Percentiles rank a stretch among this genome's conserved stretches.
Evolutionary conservation across 2,329 filamentous ascomycete species (phyloP).

Genomic region (Hypoxylon sp.): DNA sequence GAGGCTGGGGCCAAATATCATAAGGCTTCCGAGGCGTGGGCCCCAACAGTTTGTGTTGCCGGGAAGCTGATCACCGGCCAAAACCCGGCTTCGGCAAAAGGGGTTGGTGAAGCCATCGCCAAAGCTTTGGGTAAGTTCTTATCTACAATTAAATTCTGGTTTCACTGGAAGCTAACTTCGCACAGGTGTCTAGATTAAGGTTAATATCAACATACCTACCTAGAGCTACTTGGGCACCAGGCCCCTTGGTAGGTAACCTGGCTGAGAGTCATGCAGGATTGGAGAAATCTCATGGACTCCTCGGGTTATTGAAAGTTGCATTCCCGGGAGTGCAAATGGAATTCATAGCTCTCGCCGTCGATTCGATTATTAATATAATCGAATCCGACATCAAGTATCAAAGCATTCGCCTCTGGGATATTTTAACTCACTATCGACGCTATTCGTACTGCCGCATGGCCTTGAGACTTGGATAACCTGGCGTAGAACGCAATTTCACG

Average conservation of each 20-base stretch:
- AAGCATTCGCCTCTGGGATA: too few species aligned
- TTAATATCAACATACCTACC: too few species aligned
- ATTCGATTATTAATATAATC: neutral
- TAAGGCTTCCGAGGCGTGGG: constrained; percentile 67
- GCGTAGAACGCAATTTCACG: neutral
- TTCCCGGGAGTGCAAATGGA: neutral
- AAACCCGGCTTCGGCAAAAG: constrained; percentile 66
- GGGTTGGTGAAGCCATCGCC: constrained; percentile 51
- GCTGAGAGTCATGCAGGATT: neutral
- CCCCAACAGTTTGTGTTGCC: constrained; percentile 61
- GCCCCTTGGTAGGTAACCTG: neutral
- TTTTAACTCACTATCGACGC: too few species aligned
- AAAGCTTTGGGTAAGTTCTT: constrained; percentile 9
- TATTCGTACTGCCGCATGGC: neutral
- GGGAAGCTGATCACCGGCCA: constrained; percentile 69
- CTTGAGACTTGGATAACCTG: neutral
- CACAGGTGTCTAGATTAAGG: constrained; percentile 9
- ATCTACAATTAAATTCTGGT: neutral
- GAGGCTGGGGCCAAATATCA: constrained; percentile 66
- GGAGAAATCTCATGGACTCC: neutral
- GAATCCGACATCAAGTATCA: too few species aligned
- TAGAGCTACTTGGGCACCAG: too few species aligned
- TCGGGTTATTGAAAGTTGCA: neutral
- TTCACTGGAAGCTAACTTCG: neutral
- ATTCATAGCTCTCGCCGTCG: neutral